These are phyloP conservation scores for Quaeritorhiza haematococci DNA, from an alignment of 371 early-diverging fungal genomes.

Conservation along the genomic window DNA sequence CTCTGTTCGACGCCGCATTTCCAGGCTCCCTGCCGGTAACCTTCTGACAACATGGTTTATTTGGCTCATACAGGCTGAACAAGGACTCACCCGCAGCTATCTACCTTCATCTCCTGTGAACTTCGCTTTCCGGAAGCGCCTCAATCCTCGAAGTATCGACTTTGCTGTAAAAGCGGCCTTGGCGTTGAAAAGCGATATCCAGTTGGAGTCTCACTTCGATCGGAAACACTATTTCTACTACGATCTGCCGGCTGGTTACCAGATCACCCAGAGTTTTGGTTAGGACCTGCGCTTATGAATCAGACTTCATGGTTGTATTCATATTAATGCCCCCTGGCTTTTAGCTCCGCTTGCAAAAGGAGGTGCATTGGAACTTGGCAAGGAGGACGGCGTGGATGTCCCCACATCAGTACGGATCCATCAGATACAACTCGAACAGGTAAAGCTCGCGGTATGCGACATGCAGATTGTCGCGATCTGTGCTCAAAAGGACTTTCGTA, in stretches of 20 bases:
- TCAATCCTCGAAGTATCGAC: conserved; percentile 67
- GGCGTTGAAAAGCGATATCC: conserved; percentile 63
- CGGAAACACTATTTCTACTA: conserved; percentile 93
- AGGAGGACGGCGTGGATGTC: conserved; percentile 50
- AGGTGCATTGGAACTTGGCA: conserved; percentile 48
- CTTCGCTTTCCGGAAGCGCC: conserved; percentile 33
- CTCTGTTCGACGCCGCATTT: conserved; percentile 74
- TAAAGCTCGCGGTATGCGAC: too few relatives aligned
- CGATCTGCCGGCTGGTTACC: conserved; percentile 88
- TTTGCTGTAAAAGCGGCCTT: conserved; percentile 71
- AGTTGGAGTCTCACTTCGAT: conserved; percentile 69
- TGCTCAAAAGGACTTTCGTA: conserved; percentile 4
- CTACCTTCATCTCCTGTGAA: background rate
- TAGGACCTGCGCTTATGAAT: too few relatives aligned
- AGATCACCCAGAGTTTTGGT: conserved; percentile 81
- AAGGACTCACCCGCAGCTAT: background rate
- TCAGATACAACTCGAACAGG: conserved; percentile 86
- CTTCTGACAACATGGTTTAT: conserved; percentile 3
- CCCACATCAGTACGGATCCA: conserved; percentile 59
- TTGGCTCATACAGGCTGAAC: too few relatives aligned
- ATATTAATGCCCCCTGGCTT: too few relatives aligned
- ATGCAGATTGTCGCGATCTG: too few relatives aligned
- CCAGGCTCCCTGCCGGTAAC: conserved; percentile 72
- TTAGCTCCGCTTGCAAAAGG: conserved; percentile 65
- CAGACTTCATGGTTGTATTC: background rate